These are phyloP conservation scores for Alloascoidea africana DNA, from an alignment of 805 yeast species.

Conservation along the genomic window DNA sequence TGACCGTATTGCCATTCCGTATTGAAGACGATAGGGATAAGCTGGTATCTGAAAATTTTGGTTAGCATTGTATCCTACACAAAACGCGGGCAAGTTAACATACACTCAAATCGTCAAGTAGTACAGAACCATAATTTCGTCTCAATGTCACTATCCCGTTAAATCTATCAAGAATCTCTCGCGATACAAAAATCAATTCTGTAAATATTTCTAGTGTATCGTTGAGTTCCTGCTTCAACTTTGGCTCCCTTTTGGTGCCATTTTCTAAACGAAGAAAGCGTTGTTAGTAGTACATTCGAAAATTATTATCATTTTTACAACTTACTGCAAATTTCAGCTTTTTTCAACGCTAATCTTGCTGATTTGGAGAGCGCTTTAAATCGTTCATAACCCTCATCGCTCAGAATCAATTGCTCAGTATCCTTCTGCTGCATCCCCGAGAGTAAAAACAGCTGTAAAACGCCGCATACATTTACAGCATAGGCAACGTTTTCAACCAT, in stretches of 20 bases:
- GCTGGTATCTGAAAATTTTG: too few species aligned
- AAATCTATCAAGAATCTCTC: constrained; percentile 30
- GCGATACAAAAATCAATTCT: constrained; percentile 28
- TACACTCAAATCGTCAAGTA: constrained; percentile 28
- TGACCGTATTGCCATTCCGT: constrained; percentile 21
- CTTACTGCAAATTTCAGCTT: constrained; percentile 26
- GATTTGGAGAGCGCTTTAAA: constrained; percentile 18
- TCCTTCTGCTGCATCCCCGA: constrained; percentile 25
- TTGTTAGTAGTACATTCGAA: too few species aligned
- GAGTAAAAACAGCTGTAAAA: constrained; percentile 22
- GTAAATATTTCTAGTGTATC: constrained; percentile 23
- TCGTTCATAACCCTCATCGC: constrained; percentile 16
- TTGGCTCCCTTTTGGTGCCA: constrained; percentile 25
- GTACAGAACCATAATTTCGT: constrained; percentile 27
- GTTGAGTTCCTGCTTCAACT: constrained; percentile 29
- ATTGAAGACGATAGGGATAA: constrained; percentile 24
- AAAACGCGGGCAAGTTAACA: too few species aligned
- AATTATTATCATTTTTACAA: too few species aligned
- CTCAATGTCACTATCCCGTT: constrained; percentile 29
- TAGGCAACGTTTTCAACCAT: constrained; percentile 25
- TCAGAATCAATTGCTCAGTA: constrained; percentile 12
- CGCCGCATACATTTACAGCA: constrained; percentile 24
- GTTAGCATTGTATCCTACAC: too few species aligned
- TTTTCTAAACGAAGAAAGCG: too few species aligned
- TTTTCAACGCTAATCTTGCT: constrained; percentile 21